A percentile compares a stretch with the other conserved stretches of the same genome.
phyloP scores from a whole-genome alignment of 1,284 basidiomycete genomes.

The Ustilago cynodontis region DNA sequence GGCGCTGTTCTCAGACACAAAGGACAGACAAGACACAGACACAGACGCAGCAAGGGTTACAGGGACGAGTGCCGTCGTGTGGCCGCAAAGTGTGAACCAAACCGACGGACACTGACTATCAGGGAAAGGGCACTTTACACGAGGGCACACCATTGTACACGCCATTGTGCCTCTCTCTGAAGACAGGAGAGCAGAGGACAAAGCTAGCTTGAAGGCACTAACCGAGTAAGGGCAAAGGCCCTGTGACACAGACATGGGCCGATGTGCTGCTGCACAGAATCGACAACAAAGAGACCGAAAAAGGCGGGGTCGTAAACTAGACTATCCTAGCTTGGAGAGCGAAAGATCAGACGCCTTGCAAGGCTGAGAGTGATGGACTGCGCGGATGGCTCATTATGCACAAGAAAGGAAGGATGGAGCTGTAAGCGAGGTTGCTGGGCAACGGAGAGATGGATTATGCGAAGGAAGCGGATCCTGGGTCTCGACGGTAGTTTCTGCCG shows the following conservation, averaged over 20 bases:
- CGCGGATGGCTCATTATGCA: not conserved
- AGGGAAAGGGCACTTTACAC: slow-evolving; percentile 2
- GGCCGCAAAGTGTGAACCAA: not conserved
- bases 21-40: not conserved
- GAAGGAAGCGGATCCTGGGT: not conserved
- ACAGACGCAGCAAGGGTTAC: not conserved
- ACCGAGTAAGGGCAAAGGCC: slow-evolving; percentile 3
- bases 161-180: not conserved
- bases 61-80: not conserved
- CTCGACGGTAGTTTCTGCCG: too few species aligned
- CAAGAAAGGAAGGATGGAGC: not conserved
- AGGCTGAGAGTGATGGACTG: not conserved
- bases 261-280: not conserved
- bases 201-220: not conserved
- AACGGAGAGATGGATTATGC: slow-evolving; percentile 17
- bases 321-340: slow-evolving; percentile 20
- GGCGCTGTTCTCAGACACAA: slow-evolving; percentile 2
- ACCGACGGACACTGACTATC: slow-evolving; percentile 4
- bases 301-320: slow-evolving; percentile 20
- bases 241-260: slow-evolving; percentile 6
- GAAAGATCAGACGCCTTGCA: not conserved
- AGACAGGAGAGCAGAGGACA: not conserved
- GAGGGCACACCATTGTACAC: not conserved
- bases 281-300: not conserved
- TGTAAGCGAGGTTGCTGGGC: slow-evolving; percentile 21